Evolutionary conservation across 106 monocot genomes (phyloP), one percentile per base, ranked within the genome.

Genomic region (Dioscorea zingiberensis): DNA sequence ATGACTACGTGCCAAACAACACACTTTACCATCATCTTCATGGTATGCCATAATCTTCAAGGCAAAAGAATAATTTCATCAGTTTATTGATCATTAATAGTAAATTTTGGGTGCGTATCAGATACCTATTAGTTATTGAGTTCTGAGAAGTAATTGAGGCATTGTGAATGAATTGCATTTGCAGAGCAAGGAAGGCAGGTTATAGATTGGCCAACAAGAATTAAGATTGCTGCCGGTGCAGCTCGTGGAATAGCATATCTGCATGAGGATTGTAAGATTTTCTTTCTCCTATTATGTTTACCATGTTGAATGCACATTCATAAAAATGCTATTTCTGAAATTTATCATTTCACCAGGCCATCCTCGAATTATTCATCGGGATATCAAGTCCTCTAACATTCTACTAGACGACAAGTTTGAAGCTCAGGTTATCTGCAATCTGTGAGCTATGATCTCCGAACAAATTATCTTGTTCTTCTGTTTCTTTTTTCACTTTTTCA

Each of bases 311-410:
- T 17, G 13, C 13, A 22, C 24, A 24, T 47, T 3, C 38, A n/a
- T n/a, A n/a, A n/a, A 26, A 47, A 25, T 29, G 48, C 19, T 59
- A n/a, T 21, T 25, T 7, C 60, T 63, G 56, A 8, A 25, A 47
- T 28, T 47, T 66, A 47, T 23, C 15, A 45, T 17, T 44, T 63
- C 22, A 47, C 51, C 56, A 87, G 87, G 87, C 56, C 74, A 84
- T 76, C 88, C 88, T 27, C 70, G 81, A 49, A 84, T 88, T 62
- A 84, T 88, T 58, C 88, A 88, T 54, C 74, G 88, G 27, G 88
- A 88, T 63, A 88, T 88, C 58, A 88, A 88, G 48, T 87, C 87
- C 65, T 84, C 87, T 16, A 87, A 87, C 58, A 87, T 87, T 75
- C 55, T 87, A 64, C 49, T 88, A 19, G 88, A 88, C 65, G 75